A percentile compares a stretch with the other conserved stretches of the same genome.
Conservation (phyloP, 73 alveolate species). For the Blepharisma japonicum region DNA sequence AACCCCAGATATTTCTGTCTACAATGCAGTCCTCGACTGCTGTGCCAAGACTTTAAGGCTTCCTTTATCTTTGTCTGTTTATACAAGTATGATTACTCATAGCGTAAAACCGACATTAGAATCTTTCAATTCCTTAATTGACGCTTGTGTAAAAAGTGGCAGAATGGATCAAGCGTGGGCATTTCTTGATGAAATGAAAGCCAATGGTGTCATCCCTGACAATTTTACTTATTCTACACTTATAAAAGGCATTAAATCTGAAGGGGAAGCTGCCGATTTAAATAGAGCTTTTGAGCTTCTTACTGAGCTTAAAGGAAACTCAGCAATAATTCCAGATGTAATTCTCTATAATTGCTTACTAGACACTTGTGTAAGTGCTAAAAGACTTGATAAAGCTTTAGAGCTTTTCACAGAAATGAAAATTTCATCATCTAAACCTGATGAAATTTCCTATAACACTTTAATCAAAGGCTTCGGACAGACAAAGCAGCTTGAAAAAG, state of each 20-base stretch:
- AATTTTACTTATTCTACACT: slow-evolving; percentile 87
- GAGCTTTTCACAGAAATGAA: slow-evolving; percentile 64
- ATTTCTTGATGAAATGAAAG: slow-evolving; percentile 67
- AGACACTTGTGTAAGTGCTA: slow-evolving; percentile 74
- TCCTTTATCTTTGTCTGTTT: too few relatives aligned
- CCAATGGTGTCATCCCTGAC: slow-evolving; percentile 58
- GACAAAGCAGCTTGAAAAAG: slow-evolving; percentile 61
- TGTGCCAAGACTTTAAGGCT: too few relatives aligned
- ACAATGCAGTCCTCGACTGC: too few relatives aligned
- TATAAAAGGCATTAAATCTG: slow-evolving; percentile 58
- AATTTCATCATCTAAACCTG: slow-evolving; percentile 27
- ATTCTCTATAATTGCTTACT: slow-evolving; percentile 59
- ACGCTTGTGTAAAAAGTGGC: slow-evolving; percentile 74
- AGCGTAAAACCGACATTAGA: neutral
- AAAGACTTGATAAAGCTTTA: slow-evolving; percentile 64
- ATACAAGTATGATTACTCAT: neutral
- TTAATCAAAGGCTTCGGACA: slow-evolving; percentile 87
- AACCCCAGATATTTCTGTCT: too few relatives aligned
- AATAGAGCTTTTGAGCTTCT: neutral
- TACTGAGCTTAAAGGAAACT: neutral
- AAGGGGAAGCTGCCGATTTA: slow-evolving; percentile 17
- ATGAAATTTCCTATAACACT: slow-evolving; percentile 63
- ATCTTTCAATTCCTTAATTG: slow-evolving; percentile 81
- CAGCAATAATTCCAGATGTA: slow-evolving; percentile 43
- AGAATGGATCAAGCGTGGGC: slow-evolving; percentile 72